Evolutionary conservation across 129 eudicot genomes (phyloP).

Genomic region (Scalesia atractyloides): DNA sequence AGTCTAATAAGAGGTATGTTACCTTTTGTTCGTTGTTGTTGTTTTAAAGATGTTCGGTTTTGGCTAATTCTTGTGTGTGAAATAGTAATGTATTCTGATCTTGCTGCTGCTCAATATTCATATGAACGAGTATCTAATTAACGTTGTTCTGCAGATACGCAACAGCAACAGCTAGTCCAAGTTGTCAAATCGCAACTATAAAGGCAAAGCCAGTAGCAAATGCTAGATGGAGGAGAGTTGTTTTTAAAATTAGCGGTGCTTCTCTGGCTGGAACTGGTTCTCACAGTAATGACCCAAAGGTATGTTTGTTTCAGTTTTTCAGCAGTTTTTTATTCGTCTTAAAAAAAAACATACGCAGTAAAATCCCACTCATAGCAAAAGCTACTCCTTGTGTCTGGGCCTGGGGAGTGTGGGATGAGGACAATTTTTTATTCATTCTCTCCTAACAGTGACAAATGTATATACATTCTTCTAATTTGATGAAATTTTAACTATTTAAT

Average conservation of each 20-base stretch:
- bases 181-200: slow-evolving; percentile 45
- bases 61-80: no score
- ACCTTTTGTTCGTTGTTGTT: no score
- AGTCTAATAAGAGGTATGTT: no score
- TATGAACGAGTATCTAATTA: slow-evolving; percentile 8
- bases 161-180: slow-evolving; percentile 52
- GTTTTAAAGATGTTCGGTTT: no score
- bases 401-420: no score
- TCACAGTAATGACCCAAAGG: slow-evolving; percentile 86
- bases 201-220: slow-evolving; percentile 64
- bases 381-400: no score
- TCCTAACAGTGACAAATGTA: not conserved
- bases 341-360: no score
- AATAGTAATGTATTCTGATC: not conserved
- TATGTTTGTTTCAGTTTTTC: slow-evolving; percentile 20
- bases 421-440: not conserved
- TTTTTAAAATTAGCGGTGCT: slow-evolving; percentile 92
- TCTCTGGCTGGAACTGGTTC: slow-evolving; percentile 75
- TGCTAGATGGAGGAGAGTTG: slow-evolving; percentile 92
- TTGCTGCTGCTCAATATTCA: not conserved
- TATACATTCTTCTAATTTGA: not conserved
- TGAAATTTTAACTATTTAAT: not conserved
- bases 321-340: not conserved
- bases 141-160: slow-evolving; percentile 56
- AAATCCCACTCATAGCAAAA: no score